Evolutionary conservation across 306 rosid genomes (phyloP).

Genomic region (Vigna nakashimae): DNA sequence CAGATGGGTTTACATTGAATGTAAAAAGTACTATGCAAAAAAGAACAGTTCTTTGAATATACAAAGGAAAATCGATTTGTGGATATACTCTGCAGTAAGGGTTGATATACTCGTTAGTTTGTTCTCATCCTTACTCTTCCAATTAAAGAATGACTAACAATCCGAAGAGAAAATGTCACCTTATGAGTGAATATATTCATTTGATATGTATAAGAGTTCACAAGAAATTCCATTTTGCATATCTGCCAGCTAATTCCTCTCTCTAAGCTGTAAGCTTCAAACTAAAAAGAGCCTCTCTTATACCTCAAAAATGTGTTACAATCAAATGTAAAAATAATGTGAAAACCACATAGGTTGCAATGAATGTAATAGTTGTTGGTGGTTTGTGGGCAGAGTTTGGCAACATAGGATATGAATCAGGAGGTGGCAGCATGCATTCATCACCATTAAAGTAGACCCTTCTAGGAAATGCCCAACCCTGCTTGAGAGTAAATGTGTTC

Average conservation of each 20-base stretch:
- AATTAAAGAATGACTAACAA: neutral
- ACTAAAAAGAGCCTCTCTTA: neutral
- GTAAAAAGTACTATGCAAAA: neutral
- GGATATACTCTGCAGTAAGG: neutral
- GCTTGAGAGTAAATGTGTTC: constrained; percentile 77
- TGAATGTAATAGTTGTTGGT: constrained; percentile 34
- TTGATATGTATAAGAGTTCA: neutral
- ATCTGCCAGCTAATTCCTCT: constrained; percentile 5
- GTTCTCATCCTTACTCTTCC: neutral
- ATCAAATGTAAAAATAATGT: constrained; percentile 49
- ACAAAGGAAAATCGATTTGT: neutral
- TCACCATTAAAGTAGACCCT: constrained; percentile 91
- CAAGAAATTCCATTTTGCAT: constrained; percentile 24
- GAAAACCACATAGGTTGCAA: constrained; percentile 46
- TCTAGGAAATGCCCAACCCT: constrained; percentile 98
- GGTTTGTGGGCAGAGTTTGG: constrained; percentile 66
- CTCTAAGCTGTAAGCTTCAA: constrained; percentile 28
- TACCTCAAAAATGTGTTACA: constrained; percentile 35
- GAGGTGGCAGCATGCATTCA: constrained; percentile 91
- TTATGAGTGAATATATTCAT: neutral
- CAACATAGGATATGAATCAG: constrained; percentile 81
- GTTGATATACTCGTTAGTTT: neutral
- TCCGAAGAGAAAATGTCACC: neutral
- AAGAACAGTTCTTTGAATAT: neutral
- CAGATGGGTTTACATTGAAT: neutral